Conservation (phyloP, 768 basidiomycete species). For the Calocybe gangraenosa region DNA sequence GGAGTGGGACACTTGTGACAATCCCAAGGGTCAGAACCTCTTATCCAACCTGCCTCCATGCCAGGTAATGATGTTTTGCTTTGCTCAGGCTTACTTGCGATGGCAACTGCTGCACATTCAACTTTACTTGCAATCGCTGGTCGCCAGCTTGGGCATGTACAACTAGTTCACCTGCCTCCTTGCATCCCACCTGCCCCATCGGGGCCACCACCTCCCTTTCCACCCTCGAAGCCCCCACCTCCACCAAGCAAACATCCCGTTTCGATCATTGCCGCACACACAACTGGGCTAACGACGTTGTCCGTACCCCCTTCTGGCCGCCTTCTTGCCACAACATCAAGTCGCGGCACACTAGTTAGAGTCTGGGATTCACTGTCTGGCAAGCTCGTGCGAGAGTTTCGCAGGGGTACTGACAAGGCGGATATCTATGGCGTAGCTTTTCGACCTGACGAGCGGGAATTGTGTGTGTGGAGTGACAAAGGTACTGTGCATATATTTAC, state of each 20-base stretch:
- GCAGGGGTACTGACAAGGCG: conserved; percentile 86
- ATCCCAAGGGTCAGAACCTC: conserved; percentile 61
- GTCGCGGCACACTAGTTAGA: conserved; percentile 79
- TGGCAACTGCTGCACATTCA: conserved; percentile 73
- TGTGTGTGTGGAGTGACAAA: conserved; percentile 94
- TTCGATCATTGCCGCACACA: conserved; percentile 83
- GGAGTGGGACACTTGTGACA: conserved; percentile 88
- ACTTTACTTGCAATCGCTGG: conserved; percentile 86
- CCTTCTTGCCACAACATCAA: conserved; percentile 79
- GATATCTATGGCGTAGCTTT: conserved; percentile 90
- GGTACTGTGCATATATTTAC: conserved; percentile 91
- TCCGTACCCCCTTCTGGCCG: conserved; percentile 75
- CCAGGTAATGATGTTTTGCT: conserved; percentile 1
- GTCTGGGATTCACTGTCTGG: conserved; percentile 80
- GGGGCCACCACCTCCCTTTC: conserved; percentile 51
- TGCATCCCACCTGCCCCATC: conserved; percentile 58
- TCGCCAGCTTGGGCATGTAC: conserved; percentile 83
- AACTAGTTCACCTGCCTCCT: conserved; percentile 79
- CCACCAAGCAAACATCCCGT: conserved; percentile 60
- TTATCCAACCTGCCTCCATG: background rate
- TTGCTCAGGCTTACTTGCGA: conserved; percentile 61
- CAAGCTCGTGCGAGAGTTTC: conserved; percentile 72
- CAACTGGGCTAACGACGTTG: conserved; percentile 72
- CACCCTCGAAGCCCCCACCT: conserved; percentile 52
- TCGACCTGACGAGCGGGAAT: conserved; percentile 78